Conservation (phyloP, 805 yeast species). For the Candida manassasensis region DNA sequence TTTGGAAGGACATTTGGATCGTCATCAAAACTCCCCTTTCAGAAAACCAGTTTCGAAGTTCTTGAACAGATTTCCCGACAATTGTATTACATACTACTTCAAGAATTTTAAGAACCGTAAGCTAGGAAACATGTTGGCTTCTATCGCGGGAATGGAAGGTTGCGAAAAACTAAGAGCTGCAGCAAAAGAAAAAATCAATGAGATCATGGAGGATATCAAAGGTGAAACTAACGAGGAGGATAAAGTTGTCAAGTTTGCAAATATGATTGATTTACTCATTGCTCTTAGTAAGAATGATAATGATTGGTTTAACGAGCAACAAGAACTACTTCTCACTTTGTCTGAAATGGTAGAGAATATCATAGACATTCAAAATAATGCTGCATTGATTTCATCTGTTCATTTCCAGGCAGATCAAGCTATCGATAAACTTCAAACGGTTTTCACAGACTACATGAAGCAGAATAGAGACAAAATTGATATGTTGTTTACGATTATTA, state of each 20-base stretch:
- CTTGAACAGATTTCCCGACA: constrained; percentile 73
- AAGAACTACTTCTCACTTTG: constrained; percentile 39
- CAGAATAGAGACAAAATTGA: constrained; percentile 21
- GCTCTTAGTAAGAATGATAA: constrained; percentile 47
- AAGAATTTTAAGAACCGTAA: constrained; percentile 60
- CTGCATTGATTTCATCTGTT: constrained; percentile 50
- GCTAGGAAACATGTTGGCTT: constrained; percentile 63
- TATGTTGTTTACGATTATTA: constrained; percentile 27
- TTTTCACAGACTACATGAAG: constrained; percentile 26
- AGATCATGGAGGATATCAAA: constrained; percentile 43
- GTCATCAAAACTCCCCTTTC: constrained; percentile 85
- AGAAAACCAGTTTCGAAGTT: constrained; percentile 86
- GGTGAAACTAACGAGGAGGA: constrained; percentile 49
- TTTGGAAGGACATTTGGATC: constrained; percentile 76
- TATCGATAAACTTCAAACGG: constrained; percentile 51
- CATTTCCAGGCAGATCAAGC: constrained; percentile 74
- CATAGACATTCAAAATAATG: constrained; percentile 32
- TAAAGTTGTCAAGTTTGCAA: constrained; percentile 64
- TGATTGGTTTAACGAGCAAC: constrained; percentile 57
- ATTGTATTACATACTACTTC: constrained; percentile 66
- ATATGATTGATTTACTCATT: constrained; percentile 60
- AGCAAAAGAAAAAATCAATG: constrained; percentile 49
- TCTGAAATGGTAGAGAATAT: constrained; percentile 42
- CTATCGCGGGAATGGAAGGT: constrained; percentile 52
- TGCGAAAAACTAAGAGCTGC: constrained; percentile 54